These are phyloP conservation scores for Phytophthora boehmeriae DNA, from an alignment of 352 stramenopile genomes.

Conservation along the genomic window DNA sequence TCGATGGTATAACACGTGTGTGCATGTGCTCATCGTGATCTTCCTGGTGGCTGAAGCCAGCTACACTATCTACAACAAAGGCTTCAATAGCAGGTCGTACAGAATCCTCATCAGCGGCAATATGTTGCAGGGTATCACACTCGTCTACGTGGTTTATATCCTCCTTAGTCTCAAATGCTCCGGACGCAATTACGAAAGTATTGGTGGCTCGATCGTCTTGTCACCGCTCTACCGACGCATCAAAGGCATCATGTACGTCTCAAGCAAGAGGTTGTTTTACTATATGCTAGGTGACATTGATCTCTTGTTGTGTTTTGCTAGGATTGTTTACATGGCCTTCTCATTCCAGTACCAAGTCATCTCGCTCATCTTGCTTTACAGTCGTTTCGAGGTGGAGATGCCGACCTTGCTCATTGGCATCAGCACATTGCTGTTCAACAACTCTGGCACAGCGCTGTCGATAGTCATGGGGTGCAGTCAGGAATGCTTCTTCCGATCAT, in stretches of 20 bases:
- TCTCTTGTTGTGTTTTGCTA: slow-evolving; percentile 6
- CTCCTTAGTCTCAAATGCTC: slow-evolving; percentile 48
- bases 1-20: slow-evolving; percentile 39
- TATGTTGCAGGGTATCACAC: slow-evolving; percentile 44
- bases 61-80: slow-evolving; percentile 47
- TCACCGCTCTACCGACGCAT: slow-evolving; percentile 66
- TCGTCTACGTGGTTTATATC: slow-evolving; percentile 48
- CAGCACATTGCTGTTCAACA: slow-evolving; percentile 52
- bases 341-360: slow-evolving; percentile 56
- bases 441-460: slow-evolving; percentile 45
- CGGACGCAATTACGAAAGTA: slow-evolving; percentile 57
- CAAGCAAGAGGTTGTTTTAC: neutral
- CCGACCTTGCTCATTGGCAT: slow-evolving; percentile 39
- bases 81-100: slow-evolving; percentile 41
- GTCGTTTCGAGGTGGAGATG: slow-evolving; percentile 35
- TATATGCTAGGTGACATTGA: neutral
- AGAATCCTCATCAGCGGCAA: slow-evolving; percentile 49
- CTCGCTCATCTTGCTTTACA: slow-evolving; percentile 49
- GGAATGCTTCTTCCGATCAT: slow-evolving; percentile 48
- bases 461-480: slow-evolving; percentile 58
- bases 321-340: slow-evolving; percentile 52
- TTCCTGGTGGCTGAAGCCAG: slow-evolving; percentile 43
- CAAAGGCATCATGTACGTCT: slow-evolving; percentile 61
- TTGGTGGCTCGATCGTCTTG: slow-evolving; percentile 45
- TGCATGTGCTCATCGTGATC: slow-evolving; percentile 38